Evolutionary conservation across 1,139 yeast genomes (phyloP), one percentile per base, ranked within the genome.

Genomic region (Debaryomycetaceae sp.): DNA sequence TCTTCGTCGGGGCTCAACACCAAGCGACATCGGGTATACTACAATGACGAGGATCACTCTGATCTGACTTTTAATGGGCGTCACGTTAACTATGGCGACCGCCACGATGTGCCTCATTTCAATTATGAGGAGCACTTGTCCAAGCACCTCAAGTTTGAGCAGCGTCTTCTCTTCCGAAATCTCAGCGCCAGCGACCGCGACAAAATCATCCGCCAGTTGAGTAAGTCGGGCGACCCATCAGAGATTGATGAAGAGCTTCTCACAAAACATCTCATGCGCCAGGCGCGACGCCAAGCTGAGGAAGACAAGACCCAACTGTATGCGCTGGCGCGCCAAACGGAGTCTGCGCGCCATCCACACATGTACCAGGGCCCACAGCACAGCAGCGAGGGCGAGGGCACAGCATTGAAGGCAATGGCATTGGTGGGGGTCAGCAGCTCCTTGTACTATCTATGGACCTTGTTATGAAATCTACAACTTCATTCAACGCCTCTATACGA

Each of bases 61-160:
- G n/a, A n/a, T n/a, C n/a, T n/a, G 3, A 43, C 44, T n/a, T 66
- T 69, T 36, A 43, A 58, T 12, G 75, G 74, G 2, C 44, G 48
- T 27, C 70, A 61, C 42, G 41, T 47, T 16, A 61, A 64, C 41
- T 53, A 66, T 27, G 71, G 75, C 2, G 70, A 73, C 40, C 53
- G 80, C 36, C 56, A 42, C 37, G 83, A 78, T 43, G 91, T 83
- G 5, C 89, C 91, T 2, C 93, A 83, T 56, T 83, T 83, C 44
- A 83, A 83, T 52, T 79, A 73, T 46, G 73, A 76, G 40, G 67
- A 66, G 43, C 93, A 83, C 51, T 61, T 77, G 20, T 56, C 63
- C 23, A 73, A 75, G 37, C 83, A 81, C 42, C 61, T 75, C 36
- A 72, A 78, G 46, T 75, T 78, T 49, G 93, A 83, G 43, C 73